These are phyloP conservation scores for Boletellus ananas DNA, from an alignment of 768 basidiomycete genomes.

Conservation along the genomic window DNA sequence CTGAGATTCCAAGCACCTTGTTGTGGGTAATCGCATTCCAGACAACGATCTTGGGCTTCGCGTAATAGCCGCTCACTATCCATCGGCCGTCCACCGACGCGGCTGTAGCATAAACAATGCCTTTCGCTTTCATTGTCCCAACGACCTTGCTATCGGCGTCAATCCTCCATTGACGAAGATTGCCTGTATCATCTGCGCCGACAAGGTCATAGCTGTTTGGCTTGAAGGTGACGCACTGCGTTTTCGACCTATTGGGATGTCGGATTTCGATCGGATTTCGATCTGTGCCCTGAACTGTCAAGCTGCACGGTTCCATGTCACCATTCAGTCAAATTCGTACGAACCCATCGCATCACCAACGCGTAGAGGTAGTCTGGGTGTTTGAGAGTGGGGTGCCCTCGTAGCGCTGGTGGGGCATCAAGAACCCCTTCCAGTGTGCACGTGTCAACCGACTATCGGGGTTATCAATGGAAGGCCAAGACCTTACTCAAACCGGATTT, in stretches of 20 bases:
- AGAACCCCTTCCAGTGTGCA: too few relatives aligned
- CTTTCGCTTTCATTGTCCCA: background rate
- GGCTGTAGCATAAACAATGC: background rate
- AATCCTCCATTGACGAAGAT: background rate
- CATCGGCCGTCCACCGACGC: constrained; percentile 1
- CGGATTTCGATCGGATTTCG: background rate
- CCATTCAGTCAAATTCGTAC: too few relatives aligned
- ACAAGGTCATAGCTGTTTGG: background rate
- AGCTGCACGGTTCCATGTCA: too few relatives aligned
- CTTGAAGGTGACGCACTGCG: background rate
- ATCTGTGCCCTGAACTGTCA: background rate
- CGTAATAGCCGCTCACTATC: background rate
- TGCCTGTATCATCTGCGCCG: background rate
- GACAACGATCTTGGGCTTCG: background rate
- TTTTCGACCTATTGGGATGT: background rate
- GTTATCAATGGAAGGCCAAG: too few relatives aligned
- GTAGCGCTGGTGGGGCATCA: too few relatives aligned
- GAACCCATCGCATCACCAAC: too few relatives aligned
- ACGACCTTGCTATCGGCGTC: background rate
- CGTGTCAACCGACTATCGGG: too few relatives aligned
- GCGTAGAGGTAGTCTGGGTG: too few relatives aligned
- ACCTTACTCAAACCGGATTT: too few relatives aligned
- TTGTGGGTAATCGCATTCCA: background rate
- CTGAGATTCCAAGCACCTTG: background rate
- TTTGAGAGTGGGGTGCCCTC: too few relatives aligned